Conservation (phyloP, 164 flowering plant genomes). For the Aristolochia contorta region DNA sequence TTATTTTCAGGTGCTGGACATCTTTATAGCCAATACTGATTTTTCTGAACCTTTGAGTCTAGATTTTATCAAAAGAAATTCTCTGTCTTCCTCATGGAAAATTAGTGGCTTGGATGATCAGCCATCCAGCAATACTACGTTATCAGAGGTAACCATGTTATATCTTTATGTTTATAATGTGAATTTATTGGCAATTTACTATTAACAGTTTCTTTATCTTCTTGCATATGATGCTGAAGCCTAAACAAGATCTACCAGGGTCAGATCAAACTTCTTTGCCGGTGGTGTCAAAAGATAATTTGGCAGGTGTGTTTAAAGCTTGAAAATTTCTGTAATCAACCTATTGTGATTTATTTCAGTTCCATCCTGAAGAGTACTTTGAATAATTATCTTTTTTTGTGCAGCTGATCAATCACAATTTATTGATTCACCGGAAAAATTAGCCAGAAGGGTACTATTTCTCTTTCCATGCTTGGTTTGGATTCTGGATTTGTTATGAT, state of each 20-base stretch:
- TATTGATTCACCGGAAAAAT: conserved; percentile 51
- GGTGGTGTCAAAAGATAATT: conserved; percentile 16
- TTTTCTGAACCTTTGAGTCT: conserved; percentile 75
- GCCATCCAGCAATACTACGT: conserved; percentile 19
- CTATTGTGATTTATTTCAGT: neutral
- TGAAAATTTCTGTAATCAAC: too few species aligned
- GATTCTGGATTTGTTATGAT: too few species aligned
- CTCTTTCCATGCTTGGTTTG: too few species aligned
- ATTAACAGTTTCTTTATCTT: too few species aligned
- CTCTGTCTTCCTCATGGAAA: conserved; percentile 78
- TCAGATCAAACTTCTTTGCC: conserved; percentile 19
- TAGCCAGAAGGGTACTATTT: conserved; percentile 56
- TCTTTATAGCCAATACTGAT: conserved; percentile 44
- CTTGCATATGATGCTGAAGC: too few species aligned
- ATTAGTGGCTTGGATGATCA: conserved; percentile 34
- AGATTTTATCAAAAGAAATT: conserved; percentile 47
- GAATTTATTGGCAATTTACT: too few species aligned
- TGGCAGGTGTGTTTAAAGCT: conserved; percentile 16
- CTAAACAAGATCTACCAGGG: conserved; percentile 20
- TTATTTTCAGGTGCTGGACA: conserved; percentile 49
- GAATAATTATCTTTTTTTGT: conserved; percentile 2
- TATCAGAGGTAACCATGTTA: conserved; percentile 29
- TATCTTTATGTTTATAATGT: too few species aligned
- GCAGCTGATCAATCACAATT: conserved; percentile 45
- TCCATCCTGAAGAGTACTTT: neutral